A percentile compares a stretch with the other conserved stretches of the same genome.
Evolutionary conservation across 495 filamentous ascomycete species (phyloP).

Genomic region (Podospora tetraspora): DNA sequence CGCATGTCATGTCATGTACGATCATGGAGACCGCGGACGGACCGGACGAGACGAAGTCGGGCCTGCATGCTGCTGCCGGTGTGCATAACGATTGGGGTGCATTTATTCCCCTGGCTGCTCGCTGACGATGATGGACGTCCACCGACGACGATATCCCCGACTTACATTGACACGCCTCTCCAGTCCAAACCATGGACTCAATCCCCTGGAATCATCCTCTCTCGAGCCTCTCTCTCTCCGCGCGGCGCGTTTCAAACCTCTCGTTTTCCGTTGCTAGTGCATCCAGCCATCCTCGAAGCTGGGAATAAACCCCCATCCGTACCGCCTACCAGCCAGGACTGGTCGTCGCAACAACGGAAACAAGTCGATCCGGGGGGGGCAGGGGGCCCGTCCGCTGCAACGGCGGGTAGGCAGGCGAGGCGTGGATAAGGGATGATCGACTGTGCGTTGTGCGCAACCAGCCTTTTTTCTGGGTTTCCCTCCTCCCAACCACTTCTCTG

Average conservation of each 20-base stretch:
- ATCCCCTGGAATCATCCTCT: no score
- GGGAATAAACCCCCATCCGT: neutral
- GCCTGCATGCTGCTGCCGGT: no score
- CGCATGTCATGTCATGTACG: neutral
- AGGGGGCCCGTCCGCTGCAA: neutral
- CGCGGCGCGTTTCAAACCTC: neutral
- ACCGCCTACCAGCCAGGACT: no score
- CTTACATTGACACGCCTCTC: no score
- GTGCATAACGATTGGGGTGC: no score
- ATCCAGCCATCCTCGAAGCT: neutral
- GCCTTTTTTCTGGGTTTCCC: neutral
- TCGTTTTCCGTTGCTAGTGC: neutral
- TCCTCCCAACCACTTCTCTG: neutral
- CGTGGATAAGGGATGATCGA: neutral
- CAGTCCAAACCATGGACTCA: no score
- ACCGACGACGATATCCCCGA: neutral
- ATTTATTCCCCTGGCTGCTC: no score
- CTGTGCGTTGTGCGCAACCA: neutral
- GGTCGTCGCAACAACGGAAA: neutral
- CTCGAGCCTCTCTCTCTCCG: no score
- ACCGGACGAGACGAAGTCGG: neutral
- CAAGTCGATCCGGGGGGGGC: neutral
- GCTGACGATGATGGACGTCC: no score
- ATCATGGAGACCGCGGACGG: no score
- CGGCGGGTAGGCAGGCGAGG: neutral